Evolutionary conservation across 169 alveolate genomes (phyloP).

Genomic region (Babesia gibsoni): DNA sequence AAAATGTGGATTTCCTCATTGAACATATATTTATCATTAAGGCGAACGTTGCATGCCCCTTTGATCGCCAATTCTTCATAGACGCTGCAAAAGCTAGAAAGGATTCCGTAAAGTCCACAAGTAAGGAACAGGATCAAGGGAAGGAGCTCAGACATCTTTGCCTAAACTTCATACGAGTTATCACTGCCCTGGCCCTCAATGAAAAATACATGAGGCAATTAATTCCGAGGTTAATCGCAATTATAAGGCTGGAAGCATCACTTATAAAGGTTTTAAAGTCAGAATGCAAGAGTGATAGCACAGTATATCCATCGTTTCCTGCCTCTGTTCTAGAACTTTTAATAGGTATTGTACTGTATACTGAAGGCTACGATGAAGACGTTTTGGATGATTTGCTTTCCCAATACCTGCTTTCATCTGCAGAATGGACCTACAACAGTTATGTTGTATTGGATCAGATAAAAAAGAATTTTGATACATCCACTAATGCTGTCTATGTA

Average conservation of each 20-base stretch:
- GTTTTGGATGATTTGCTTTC: background rate
- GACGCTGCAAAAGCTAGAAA: background rate
- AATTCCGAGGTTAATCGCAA: background rate
- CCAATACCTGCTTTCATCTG: background rate
- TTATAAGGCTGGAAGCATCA: constrained; percentile 6
- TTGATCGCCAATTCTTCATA: constrained; percentile 16
- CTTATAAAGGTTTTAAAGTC: background rate
- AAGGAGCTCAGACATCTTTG: constrained; percentile 7
- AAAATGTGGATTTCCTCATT: constrained; percentile 6
- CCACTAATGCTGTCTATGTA: background rate
- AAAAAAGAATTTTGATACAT: background rate
- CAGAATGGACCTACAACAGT: constrained; percentile 2
- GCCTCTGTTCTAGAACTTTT: constrained; percentile 1
- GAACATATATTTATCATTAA: constrained; percentile 12
- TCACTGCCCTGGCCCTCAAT: background rate
- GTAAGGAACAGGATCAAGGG: background rate
- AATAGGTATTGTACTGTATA: constrained; percentile 1
- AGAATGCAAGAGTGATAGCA: background rate
- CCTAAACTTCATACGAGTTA: background rate
- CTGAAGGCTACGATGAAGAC: background rate
- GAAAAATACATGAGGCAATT: background rate
- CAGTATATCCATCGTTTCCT: background rate
- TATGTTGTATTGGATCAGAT: constrained; percentile 11
- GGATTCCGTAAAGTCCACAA: background rate
- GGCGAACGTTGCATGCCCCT: background rate